phyloP scores from a whole-genome alignment of 2,329 filamentous ascomycete genomes.

The Colletotrichum lindemuthianum region DNA sequence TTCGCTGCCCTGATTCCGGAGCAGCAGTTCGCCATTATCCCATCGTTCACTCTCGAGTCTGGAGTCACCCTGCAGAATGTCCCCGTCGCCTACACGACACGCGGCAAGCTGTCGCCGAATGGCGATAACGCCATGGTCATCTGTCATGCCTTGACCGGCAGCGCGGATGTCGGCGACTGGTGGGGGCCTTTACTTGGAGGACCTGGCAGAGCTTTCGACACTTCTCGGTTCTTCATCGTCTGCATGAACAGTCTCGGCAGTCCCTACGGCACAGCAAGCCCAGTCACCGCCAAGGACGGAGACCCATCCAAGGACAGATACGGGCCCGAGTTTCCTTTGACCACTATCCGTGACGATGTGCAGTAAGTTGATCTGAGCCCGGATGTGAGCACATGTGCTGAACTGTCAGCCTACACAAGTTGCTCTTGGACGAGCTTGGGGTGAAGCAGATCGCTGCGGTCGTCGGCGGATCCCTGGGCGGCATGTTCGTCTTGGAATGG shows the following conservation, averaged over 20 bases:
- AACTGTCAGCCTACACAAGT: slow-evolving; percentile 73
- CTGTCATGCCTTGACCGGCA: slow-evolving; percentile 87
- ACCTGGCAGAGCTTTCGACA: slow-evolving; percentile 82
- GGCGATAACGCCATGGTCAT: slow-evolving; percentile 78
- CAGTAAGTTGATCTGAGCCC: slow-evolving; percentile 68
- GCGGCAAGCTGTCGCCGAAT: slow-evolving; percentile 67
- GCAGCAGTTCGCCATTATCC: slow-evolving; percentile 86
- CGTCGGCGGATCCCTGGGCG: slow-evolving; percentile 85
- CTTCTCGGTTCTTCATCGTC: slow-evolving; percentile 83
- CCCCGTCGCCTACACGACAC: slow-evolving; percentile 74
- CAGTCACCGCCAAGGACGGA: slow-evolving; percentile 88
- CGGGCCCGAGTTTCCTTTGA: slow-evolving; percentile 95
- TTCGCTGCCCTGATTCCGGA: slow-evolving; percentile 87
- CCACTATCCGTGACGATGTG: slow-evolving; percentile 95
- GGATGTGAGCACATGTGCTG: background rate
- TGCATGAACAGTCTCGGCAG: slow-evolving; percentile 89
- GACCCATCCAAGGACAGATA: slow-evolving; percentile 79
- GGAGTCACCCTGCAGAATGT: slow-evolving; percentile 84
- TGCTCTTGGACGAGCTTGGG: slow-evolving; percentile 82
- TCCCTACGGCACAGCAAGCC: slow-evolving; percentile 88
- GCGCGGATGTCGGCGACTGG: slow-evolving; percentile 87
- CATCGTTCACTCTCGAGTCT: slow-evolving; percentile 92
- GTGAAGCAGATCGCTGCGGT: slow-evolving; percentile 82
- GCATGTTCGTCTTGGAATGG: slow-evolving; percentile 92
- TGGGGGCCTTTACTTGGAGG: slow-evolving; percentile 86